phyloP scores from a whole-genome alignment of 2,329 filamentous ascomycete genomes.

The Erysiphe neolycopersici region DNA sequence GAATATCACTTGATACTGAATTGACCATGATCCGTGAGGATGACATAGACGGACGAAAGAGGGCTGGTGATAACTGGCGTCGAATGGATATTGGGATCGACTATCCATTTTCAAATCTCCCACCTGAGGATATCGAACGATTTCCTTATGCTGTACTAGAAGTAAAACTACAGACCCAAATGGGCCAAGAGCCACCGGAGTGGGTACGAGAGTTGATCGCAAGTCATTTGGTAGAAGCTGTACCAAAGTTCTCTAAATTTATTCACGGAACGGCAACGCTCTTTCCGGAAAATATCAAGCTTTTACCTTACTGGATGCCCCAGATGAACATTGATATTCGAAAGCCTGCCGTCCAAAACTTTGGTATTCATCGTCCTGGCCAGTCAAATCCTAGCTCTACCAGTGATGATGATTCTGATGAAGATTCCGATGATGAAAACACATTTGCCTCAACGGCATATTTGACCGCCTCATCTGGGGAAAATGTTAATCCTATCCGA shows the following conservation, averaged over 20 bases:
- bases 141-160: slow-evolving; percentile 94
- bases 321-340: slow-evolving; percentile 97
- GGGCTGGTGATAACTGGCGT: slow-evolving; percentile 76
- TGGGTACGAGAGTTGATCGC: slow-evolving; percentile 88
- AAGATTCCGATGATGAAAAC: slow-evolving; percentile 38
- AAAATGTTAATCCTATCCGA: slow-evolving; percentile 5
- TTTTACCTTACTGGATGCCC: slow-evolving; percentile 91
- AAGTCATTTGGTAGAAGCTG: slow-evolving; percentile 91
- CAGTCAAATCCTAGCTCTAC: slow-evolving; percentile 51
- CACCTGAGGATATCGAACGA: slow-evolving; percentile 56
- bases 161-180: slow-evolving; percentile 91
- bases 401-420: slow-evolving; percentile 48
- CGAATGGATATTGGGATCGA: slow-evolving; percentile 95
- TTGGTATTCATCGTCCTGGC: slow-evolving; percentile 64
- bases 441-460: slow-evolving; percentile 17
- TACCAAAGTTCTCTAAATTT: slow-evolving; percentile 98
- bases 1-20: slow-evolving; percentile 90
- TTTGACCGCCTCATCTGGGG: slow-evolving; percentile 4
- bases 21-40: slow-evolving; percentile 88
- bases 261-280: slow-evolving; percentile 81
- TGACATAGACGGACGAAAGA: slow-evolving; percentile 54
- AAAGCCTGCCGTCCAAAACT: slow-evolving; percentile 67
- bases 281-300: slow-evolving; percentile 64
- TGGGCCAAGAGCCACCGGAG: slow-evolving; percentile 78
- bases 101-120: slow-evolving; percentile 74